Conservation (phyloP, 2,329 filamentous ascomycete species). For the Microascus cirrosus region DNA sequence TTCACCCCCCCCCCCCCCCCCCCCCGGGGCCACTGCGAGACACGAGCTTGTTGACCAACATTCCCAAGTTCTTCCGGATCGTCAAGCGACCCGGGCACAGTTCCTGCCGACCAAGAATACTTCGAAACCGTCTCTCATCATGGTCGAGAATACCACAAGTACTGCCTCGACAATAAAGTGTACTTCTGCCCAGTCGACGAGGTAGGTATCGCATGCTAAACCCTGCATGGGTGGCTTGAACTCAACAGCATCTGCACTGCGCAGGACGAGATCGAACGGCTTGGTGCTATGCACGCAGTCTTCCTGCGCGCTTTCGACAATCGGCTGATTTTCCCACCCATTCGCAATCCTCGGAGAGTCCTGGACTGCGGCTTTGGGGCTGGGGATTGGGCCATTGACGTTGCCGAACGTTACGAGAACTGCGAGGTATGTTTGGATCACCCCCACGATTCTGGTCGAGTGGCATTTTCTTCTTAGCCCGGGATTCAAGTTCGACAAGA, state of each 20-base stretch:
- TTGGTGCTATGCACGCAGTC: constrained; percentile 52
- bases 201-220: constrained; percentile 28
- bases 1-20: background rate
- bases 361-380: constrained; percentile 65
- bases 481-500: background rate
- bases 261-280: constrained; percentile 57
- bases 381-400: constrained; percentile 59
- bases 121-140: constrained; percentile 48
- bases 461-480: background rate
- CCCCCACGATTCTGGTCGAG: background rate
- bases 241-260: constrained; percentile 7
- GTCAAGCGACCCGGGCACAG: constrained; percentile 33
- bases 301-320: constrained; percentile 55
- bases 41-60: background rate
- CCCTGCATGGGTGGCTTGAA: constrained; percentile 4
- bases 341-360: constrained; percentile 44
- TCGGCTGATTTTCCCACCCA: constrained; percentile 58
- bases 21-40: background rate
- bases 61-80: constrained; percentile 1
- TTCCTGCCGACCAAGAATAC: constrained; percentile 45
- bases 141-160: constrained; percentile 56
- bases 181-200: constrained; percentile 64
- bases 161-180: constrained; percentile 51
- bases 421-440: constrained; percentile 43
- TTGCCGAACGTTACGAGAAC: constrained; percentile 51